A percentile compares a stretch with the other conserved stretches of the same genome.
These are phyloP conservation scores for Nyctanthes arbortristis DNA, from an alignment of 257 asterid species.

Conservation along the genomic window DNA sequence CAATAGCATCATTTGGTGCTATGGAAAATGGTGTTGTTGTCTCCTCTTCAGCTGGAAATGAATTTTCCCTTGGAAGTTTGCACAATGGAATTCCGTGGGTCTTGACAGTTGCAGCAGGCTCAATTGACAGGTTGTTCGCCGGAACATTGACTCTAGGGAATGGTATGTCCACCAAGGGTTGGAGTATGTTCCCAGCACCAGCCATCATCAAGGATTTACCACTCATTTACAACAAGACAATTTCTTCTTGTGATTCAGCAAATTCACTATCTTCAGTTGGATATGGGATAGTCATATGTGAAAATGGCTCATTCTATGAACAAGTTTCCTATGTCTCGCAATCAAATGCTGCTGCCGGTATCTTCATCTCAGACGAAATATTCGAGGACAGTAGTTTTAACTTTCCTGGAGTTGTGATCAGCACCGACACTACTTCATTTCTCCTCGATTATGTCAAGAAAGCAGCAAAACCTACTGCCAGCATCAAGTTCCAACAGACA, in stretches of 20 bases:
- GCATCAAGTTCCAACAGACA: conserved; percentile 38
- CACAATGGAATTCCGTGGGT: conserved; percentile 51
- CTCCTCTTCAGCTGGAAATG: conserved; percentile 43
- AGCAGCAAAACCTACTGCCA: conserved; percentile 16
- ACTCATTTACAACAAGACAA: conserved; percentile 30
- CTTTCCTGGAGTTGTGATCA: conserved; percentile 30
- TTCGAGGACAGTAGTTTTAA: conserved; percentile 19
- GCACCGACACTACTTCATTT: conserved; percentile 13
- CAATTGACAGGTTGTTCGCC: conserved; percentile 30
- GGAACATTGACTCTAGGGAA: conserved; percentile 39
- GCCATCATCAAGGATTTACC: conserved; percentile 28
- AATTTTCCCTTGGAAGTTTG: conserved; percentile 12
- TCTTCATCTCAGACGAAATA: conserved; percentile 24
- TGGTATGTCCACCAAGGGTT: conserved; percentile 26
- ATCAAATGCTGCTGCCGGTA: conserved; percentile 30
- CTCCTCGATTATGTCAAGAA: conserved; percentile 29
- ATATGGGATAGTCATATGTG: conserved; percentile 29
- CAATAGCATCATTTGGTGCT: conserved; percentile 50
- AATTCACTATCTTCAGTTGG: not conserved
- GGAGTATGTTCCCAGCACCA: conserved; percentile 37
- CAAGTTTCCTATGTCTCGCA: conserved; percentile 24
- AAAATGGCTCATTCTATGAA: not conserved
- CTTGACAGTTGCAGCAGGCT: conserved; percentile 38
- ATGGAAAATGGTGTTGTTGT: conserved; percentile 46
- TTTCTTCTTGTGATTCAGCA: conserved; percentile 38